Evolutionary conservation across 257 asterid species (phyloP).

Genomic region (Eustoma russellianum): DNA sequence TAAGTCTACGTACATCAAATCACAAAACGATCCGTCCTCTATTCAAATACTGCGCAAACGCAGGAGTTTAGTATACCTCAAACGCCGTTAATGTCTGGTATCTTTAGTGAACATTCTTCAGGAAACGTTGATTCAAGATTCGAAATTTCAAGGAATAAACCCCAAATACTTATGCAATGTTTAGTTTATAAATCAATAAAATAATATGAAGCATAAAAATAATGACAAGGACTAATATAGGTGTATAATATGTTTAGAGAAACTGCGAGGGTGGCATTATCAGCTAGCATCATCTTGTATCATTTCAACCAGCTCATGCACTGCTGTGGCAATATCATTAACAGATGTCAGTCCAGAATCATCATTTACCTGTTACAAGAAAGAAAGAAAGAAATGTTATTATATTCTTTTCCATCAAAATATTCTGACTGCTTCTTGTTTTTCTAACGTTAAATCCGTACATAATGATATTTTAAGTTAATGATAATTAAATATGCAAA

Average conservation of each 20-base stretch:
- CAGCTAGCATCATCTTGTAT: slow-evolving; percentile 34
- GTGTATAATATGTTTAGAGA: too few relatives aligned
- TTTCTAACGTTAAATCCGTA: too few relatives aligned
- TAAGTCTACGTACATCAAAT: too few relatives aligned
- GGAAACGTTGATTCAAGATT: not conserved
- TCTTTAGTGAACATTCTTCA: not conserved
- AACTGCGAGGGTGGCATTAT: too few relatives aligned
- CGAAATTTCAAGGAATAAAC: not conserved
- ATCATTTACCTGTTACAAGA: slow-evolving; percentile 45
- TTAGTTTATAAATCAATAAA: not conserved
- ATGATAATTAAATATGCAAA: too few relatives aligned
- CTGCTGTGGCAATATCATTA: slow-evolving; percentile 57
- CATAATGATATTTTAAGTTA: not conserved
- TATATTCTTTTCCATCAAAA: too few relatives aligned
- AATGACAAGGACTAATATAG: not conserved
- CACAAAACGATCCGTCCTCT: too few relatives aligned
- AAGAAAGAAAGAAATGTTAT: not conserved
- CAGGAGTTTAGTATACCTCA: too few relatives aligned
- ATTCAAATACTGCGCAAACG: too few relatives aligned
- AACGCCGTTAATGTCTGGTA: too few relatives aligned
- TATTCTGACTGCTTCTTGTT: too few relatives aligned
- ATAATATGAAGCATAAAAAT: not conserved
- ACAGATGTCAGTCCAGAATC: slow-evolving; percentile 49
- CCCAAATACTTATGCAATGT: not conserved
- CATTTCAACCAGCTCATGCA: slow-evolving; percentile 57